These are phyloP conservation scores for Dictyostelium brefeldianum DNA, from an alignment of 78 protist genomes.

Conservation along the genomic window DNA sequence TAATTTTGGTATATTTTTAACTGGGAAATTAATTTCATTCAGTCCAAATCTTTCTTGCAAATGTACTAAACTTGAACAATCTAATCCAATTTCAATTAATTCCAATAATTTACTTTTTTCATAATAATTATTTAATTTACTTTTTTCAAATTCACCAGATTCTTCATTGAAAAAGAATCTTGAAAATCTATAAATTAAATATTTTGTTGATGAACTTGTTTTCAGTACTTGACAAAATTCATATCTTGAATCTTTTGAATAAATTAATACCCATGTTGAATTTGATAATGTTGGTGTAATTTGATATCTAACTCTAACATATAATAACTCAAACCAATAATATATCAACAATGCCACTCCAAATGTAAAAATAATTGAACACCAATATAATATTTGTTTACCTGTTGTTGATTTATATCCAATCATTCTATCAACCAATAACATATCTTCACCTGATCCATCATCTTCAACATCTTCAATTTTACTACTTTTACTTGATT, in stretches of 20 bases:
- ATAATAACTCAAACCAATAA: constrained; percentile 9
- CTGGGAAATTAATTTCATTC: constrained; percentile 52
- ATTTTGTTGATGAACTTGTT: not conserved
- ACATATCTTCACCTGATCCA: constrained; percentile 17
- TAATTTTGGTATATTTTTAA: constrained; percentile 63
- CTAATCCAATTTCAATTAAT: not conserved
- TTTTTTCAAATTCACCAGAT: not conserved
- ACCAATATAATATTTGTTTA: not conserved
- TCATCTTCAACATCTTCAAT: not conserved
- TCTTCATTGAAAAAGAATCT: constrained; percentile 8
- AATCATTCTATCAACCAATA: not conserved
- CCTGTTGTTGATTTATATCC: not conserved
- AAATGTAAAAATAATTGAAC: not conserved
- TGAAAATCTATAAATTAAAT: constrained; percentile 31
- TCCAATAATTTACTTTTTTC: not conserved
- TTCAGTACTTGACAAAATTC: constrained; percentile 8
- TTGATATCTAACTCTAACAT: not conserved
- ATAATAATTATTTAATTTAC: not conserved
- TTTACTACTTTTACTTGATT: not conserved
- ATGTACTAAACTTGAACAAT: not conserved
- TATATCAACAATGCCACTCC: not conserved
- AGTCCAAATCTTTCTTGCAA: not conserved
- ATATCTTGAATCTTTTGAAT: constrained; percentile 3
- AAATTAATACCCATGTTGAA: not conserved
- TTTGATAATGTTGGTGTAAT: not conserved